These are phyloP conservation scores for Neurospora sp. DNA, from an alignment of 495 filamentous ascomycete species.

Conservation along the genomic window DNA sequence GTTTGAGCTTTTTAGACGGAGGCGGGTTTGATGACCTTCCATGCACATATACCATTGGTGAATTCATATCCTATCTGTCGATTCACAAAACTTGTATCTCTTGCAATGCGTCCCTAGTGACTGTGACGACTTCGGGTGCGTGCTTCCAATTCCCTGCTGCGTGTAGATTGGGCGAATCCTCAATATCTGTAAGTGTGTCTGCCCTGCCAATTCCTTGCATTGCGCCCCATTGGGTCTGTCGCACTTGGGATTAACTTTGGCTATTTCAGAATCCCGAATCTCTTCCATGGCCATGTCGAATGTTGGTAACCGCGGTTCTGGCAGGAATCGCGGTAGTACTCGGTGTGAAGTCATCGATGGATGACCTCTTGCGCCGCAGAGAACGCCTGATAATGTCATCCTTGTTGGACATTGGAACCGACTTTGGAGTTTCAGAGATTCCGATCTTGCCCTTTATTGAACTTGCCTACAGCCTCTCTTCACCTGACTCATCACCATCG, in stretches of 20 bases:
- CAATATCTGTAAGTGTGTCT: neutral
- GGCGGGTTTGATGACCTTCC: neutral
- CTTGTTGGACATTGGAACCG: neutral
- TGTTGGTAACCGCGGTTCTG: neutral
- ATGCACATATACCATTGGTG: neutral
- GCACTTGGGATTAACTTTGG: neutral
- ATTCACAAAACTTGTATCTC: neutral
- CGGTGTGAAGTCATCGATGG: neutral
- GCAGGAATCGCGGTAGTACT: neutral
- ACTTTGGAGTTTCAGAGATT: neutral
- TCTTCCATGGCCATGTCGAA: neutral
- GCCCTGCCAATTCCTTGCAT: neutral
- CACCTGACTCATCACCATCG: neutral
- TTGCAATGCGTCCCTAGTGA: neutral
- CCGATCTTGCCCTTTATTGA: neutral
- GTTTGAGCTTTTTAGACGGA: neutral
- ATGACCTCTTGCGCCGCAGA: neutral
- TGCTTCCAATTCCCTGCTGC: neutral
- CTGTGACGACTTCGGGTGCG: neutral
- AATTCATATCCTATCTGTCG: neutral
- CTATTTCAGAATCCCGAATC: neutral
- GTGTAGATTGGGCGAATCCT: neutral
- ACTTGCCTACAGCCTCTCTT: neutral
- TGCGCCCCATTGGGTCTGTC: neutral
- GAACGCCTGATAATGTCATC: neutral